phyloP scores from a whole-genome alignment of 2,329 filamentous ascomycete genomes.

The Bipolaris victoriae region DNA sequence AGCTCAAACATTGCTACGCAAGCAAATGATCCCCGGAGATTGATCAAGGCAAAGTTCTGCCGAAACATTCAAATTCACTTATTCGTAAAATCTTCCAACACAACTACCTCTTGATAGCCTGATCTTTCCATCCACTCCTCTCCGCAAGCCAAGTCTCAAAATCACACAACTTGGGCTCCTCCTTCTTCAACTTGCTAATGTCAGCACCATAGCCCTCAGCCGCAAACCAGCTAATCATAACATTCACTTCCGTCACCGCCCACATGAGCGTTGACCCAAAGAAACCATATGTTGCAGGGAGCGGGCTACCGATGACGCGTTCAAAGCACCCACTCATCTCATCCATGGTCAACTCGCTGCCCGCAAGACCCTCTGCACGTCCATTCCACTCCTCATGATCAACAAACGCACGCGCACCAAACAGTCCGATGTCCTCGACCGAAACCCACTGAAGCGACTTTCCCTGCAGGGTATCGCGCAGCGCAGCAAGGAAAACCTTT shows the following conservation, averaged over 20 bases:
- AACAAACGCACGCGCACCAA: constrained; percentile 58
- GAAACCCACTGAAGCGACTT: constrained; percentile 52
- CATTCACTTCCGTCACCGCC: constrained; percentile 52
- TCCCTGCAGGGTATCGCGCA: constrained; percentile 50
- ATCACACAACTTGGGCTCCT: constrained; percentile 55
- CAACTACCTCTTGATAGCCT: constrained; percentile 23
- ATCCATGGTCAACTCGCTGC: constrained; percentile 58
- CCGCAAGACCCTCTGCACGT: constrained; percentile 57
- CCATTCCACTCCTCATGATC: constrained; percentile 54
- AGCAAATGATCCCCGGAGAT: not conserved
- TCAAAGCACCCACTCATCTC: constrained; percentile 56
- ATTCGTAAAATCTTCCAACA: constrained; percentile 1
- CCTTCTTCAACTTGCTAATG: constrained; percentile 50
- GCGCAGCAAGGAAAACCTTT: constrained; percentile 56
- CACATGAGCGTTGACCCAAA: constrained; percentile 51
- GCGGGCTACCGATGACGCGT: constrained; percentile 52
- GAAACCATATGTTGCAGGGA: constrained; percentile 53
- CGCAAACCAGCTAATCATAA: constrained; percentile 61
- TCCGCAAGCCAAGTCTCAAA: constrained; percentile 57
- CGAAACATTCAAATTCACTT: not conserved
- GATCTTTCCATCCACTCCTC: constrained; percentile 53
- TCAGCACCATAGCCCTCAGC: constrained; percentile 57
- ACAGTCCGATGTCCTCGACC: constrained; percentile 58
- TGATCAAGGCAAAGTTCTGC: not conserved
- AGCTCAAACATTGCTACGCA: not conserved